Evolutionary conservation across 2,329 filamentous ascomycete species (phyloP).

Genomic region (Fusarium virguliforme): DNA sequence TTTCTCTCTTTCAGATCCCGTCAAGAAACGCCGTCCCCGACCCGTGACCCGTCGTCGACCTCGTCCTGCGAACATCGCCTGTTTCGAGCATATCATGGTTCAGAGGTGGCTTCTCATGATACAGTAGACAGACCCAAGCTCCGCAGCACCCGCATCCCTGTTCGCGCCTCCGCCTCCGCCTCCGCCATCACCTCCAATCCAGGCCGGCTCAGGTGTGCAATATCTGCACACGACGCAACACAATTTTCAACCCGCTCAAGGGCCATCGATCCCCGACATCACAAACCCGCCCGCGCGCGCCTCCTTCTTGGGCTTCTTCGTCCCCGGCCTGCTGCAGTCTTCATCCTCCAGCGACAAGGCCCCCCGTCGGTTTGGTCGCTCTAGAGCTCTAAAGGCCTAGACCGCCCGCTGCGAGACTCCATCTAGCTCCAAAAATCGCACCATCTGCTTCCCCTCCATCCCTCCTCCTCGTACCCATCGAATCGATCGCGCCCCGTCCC

Average conservation of each 20-base stretch:
- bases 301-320: constrained; percentile 17
- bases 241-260: constrained; percentile 11
- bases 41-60: constrained; percentile 2
- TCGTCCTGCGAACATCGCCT: constrained; percentile 15
- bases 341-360: constrained; percentile 34
- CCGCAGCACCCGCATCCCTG: constrained; percentile 9
- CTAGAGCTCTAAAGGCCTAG: constrained; percentile 44
- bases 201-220: background rate
- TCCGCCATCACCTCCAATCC: constrained; percentile 3
- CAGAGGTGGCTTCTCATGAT: constrained; percentile 15
- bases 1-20: constrained; percentile 12
- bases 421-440: constrained; percentile 52
- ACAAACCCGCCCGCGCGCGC: constrained; percentile 14
- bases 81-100: constrained; percentile 19
- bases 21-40: constrained; percentile 18
- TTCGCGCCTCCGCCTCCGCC: constrained; percentile 7
- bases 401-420: constrained; percentile 48
- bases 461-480: constrained; percentile 45
- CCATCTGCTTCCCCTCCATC: constrained; percentile 50
- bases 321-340: constrained; percentile 26
- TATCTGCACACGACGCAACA: constrained; percentile 21
- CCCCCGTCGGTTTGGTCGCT: constrained; percentile 35
- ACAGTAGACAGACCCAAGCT: constrained; percentile 21
- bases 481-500: constrained; percentile 49
- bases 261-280: constrained; percentile 15